phyloP scores from a whole-genome alignment of 768 basidiomycete genomes.

The Lentinula raphanica region DNA sequence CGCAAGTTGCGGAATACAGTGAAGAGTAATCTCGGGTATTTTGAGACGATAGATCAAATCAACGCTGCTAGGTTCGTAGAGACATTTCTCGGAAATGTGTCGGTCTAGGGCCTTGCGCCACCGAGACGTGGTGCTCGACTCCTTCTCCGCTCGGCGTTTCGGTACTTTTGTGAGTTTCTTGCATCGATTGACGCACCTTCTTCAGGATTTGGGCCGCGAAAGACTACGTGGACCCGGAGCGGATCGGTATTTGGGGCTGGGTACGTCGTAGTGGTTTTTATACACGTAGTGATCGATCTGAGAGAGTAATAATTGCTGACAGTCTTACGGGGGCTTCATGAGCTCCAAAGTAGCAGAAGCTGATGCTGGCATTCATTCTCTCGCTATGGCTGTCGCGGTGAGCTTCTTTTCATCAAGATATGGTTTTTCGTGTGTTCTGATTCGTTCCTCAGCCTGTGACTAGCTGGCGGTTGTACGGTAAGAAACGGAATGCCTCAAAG shows the following conservation, averaged over 20 bases:
- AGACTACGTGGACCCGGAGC: slow-evolving; percentile 79
- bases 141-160: not conserved
- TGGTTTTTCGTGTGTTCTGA: not conserved
- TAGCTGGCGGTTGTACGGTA: slow-evolving; percentile 79
- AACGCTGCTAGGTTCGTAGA: slow-evolving; percentile 71
- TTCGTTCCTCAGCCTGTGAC: slow-evolving; percentile 64
- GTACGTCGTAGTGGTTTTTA: slow-evolving; percentile 35
- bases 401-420: slow-evolving; percentile 22
- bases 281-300: not conserved
- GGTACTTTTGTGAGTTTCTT: not conserved
- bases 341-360: slow-evolving; percentile 89
- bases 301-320: slow-evolving; percentile 2
- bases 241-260: slow-evolving; percentile 99
- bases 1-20: slow-evolving; percentile 80
- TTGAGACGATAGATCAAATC: slow-evolving; percentile 87
- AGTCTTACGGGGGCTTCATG: slow-evolving; percentile 98
- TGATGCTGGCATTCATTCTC: slow-evolving; percentile 80
- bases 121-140: not conserved
- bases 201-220: slow-evolving; percentile 79
- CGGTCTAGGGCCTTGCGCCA: not conserved
- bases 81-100: slow-evolving; percentile 2
- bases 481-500: slow-evolving; percentile 15
- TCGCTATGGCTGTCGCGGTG: slow-evolving; percentile 90
- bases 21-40: slow-evolving; percentile 83
- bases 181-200: not conserved